These are phyloP conservation scores for Claviceps fusiformis DNA, from an alignment of 2,329 filamentous ascomycete species.

Conservation along the genomic window DNA sequence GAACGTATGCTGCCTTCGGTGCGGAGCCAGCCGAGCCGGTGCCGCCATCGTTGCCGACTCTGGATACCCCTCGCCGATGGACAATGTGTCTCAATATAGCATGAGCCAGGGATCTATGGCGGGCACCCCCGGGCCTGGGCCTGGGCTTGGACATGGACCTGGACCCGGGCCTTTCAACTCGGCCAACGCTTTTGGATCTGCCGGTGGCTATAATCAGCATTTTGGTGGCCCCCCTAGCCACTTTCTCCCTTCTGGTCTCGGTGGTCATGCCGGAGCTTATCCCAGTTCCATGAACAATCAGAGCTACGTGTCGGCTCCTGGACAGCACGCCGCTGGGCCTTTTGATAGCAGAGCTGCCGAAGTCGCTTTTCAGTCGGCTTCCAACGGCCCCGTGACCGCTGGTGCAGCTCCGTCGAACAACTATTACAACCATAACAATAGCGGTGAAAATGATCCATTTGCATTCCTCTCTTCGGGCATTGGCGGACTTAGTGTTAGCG, in stretches of 20 bases:
- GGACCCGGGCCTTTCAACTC: slow-evolving; percentile 65
- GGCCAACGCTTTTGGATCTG: slow-evolving; percentile 53
- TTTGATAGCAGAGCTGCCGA: slow-evolving; percentile 92
- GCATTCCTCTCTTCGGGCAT: slow-evolving; percentile 67
- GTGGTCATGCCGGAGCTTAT: slow-evolving; percentile 55
- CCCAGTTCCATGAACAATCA: slow-evolving; percentile 70
- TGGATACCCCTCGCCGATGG: slow-evolving; percentile 82
- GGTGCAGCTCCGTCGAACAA: slow-evolving; percentile 55
- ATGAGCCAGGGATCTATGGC: slow-evolving; percentile 84
- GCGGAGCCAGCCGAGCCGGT: slow-evolving; percentile 84
- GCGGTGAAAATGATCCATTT: slow-evolving; percentile 61
- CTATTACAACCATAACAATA: slow-evolving; percentile 42
- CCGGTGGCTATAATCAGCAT: slow-evolving; percentile 58
- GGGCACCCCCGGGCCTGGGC: slow-evolving; percentile 63
- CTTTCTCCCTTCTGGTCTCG: slow-evolving; percentile 79
- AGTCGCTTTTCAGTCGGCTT: slow-evolving; percentile 82
- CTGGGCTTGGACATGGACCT: slow-evolving; percentile 37
- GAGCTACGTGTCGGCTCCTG: slow-evolving; percentile 56
- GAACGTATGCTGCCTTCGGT: slow-evolving; percentile 94
- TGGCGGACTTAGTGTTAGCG: slow-evolving; percentile 57
- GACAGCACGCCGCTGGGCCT: slow-evolving; percentile 68
- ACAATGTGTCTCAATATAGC: slow-evolving; percentile 66
- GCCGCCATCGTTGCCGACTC: slow-evolving; percentile 92
- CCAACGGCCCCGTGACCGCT: slow-evolving; percentile 65
- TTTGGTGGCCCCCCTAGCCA: slow-evolving; percentile 80